Percentiles rank a stretch among this genome's conserved stretches.
phyloP scores from a whole-genome alignment of 179 eudicot genomes.

The Drosera spatulata region DNA sequence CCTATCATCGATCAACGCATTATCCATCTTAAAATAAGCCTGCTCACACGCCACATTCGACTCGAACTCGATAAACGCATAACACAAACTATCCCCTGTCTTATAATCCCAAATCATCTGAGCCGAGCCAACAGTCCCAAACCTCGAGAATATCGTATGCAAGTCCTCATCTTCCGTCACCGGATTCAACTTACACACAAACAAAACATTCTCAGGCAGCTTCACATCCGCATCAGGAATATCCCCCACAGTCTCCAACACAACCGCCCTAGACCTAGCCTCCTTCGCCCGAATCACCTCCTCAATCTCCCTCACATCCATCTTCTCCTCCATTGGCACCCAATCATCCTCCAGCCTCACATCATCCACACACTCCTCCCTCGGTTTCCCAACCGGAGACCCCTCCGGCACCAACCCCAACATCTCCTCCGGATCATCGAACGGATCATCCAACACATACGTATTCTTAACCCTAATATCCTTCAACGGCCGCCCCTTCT shows the following conservation, averaged over 20 bases:
- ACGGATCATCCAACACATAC: constrained; percentile 83
- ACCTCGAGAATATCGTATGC: constrained; percentile 90
- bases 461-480: constrained; percentile 96
- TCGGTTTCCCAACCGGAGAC: constrained; percentile 94
- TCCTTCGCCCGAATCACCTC: constrained; percentile 73
- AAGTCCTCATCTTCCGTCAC: constrained; percentile 96
- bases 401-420: constrained; percentile 71
- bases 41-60: too few relatives aligned
- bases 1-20: constrained; percentile 90
- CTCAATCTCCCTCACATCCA: constrained; percentile 63
- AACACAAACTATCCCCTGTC: constrained; percentile 96
- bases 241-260: constrained; percentile 96
- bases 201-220: constrained; percentile 91
- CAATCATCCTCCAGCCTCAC: constrained; percentile 98
- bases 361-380: constrained; percentile 60
- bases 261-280: constrained; percentile 94
- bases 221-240: constrained; percentile 93
- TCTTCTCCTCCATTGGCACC: constrained; percentile 89
- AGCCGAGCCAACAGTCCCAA: constrained; percentile 94
- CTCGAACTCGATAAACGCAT: constrained; percentile 59
- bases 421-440: constrained; percentile 78
- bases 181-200: constrained; percentile 93
- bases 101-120: constrained; percentile 84
- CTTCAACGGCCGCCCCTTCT: constrained; percentile 68
- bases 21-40: constrained; percentile 56